These are phyloP conservation scores for Neoboletus brunneissimus DNA, from an alignment of 768 basidiomycete genomes.

Conservation along the genomic window DNA sequence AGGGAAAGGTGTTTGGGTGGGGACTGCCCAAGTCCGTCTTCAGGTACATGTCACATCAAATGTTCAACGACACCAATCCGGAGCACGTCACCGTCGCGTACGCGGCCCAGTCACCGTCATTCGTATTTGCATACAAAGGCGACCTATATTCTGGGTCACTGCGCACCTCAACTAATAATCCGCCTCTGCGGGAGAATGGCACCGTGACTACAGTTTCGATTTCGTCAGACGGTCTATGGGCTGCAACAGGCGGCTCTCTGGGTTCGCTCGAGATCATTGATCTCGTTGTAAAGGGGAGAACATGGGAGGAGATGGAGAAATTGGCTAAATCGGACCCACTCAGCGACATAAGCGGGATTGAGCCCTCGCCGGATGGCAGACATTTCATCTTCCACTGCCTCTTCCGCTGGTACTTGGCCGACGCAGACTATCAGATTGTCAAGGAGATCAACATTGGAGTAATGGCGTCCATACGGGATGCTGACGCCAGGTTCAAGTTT, in stretches of 20 bases:
- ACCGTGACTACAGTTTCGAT: constrained; percentile 5
- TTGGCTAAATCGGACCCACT: neutral
- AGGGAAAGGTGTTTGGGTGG: no score
- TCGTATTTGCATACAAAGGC: neutral
- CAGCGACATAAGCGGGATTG: neutral
- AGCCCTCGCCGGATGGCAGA: constrained; percentile 4
- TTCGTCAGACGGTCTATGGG: constrained; percentile 20
- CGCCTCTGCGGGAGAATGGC: neutral
- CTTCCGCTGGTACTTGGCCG: neutral
- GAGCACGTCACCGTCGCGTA: neutral
- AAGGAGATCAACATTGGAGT: constrained; percentile 11
- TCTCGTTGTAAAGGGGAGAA: neutral
- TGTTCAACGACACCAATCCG: neutral
- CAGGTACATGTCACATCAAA: no score
- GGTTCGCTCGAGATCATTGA: constrained; percentile 11
- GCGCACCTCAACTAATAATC: neutral
- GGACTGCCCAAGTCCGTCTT: no score
- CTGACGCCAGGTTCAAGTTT: constrained; percentile 1
- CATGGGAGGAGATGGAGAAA: constrained; percentile 1
- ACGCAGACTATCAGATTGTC: neutral
- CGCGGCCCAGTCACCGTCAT: constrained; percentile 4
- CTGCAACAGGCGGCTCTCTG: constrained; percentile 7
- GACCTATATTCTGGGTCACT: neutral
- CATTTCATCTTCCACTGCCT: neutral
- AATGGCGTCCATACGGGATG: neutral